A percentile compares a stretch with the other conserved stretches of the same genome.
These are phyloP conservation scores for Rhazya stricta DNA, from an alignment of 257 asterid genomes.

Conservation along the genomic window DNA sequence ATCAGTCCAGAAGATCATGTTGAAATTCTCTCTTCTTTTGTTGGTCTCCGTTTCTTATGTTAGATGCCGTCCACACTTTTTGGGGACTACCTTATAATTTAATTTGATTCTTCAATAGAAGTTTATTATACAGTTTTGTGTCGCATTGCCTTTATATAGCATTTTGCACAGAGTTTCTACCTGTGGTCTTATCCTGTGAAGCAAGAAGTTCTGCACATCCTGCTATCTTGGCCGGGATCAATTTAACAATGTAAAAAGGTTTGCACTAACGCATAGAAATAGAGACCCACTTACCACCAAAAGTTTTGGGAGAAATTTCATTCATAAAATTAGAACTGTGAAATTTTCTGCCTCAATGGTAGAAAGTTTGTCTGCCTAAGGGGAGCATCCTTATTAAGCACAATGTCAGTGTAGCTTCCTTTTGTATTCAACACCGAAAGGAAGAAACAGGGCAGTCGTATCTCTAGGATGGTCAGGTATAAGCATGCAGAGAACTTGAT, in stretches of 20 bases:
- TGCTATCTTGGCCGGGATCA: background rate
- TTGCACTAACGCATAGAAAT: background rate
- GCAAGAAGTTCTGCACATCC: background rate
- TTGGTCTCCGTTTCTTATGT: background rate
- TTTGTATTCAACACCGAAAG: background rate
- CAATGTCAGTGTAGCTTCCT: background rate
- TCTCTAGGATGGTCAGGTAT: background rate
- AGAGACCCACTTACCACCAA: background rate
- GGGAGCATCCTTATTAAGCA: background rate
- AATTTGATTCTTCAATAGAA: background rate
- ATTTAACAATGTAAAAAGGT: background rate
- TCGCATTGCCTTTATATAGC: background rate
- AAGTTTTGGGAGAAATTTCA: background rate
- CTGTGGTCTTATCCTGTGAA: background rate
- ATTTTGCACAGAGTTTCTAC: background rate
- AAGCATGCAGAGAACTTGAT: slow-evolving; percentile 2
- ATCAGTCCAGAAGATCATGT: background rate
- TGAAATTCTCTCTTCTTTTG: background rate
- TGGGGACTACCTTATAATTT: background rate
- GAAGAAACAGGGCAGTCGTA: background rate
- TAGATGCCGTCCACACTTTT: background rate
- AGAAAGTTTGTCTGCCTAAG: background rate
- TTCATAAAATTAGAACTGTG: background rate
- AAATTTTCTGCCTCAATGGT: background rate
- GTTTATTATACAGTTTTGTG: background rate